These are phyloP conservation scores for Teunomyces aglyptinius DNA, from an alignment of 805 yeast genomes.

Conservation along the genomic window DNA sequence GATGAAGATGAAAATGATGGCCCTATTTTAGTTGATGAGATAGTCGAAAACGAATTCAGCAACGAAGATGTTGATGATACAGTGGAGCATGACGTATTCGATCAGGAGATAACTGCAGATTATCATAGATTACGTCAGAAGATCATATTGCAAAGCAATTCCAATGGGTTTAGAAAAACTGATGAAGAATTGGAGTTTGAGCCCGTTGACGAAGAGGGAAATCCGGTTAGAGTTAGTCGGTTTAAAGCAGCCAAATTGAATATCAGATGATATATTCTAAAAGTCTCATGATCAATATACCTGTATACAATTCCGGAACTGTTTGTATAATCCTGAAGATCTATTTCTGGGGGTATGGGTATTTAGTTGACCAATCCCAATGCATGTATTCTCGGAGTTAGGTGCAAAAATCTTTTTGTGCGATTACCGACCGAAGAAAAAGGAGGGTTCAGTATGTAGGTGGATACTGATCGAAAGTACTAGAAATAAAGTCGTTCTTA, in stretches of 20 bases:
- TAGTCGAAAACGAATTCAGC: constrained; percentile 38
- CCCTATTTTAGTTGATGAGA: constrained; percentile 40
- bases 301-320: not conserved
- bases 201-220: constrained; percentile 64
- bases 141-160: constrained; percentile 44
- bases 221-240: constrained; percentile 59
- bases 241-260: constrained; percentile 56
- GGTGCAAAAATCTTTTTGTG: constrained; percentile 1
- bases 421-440: not conserved
- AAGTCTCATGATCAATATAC: not conserved
- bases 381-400: not conserved
- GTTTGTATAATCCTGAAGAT: not conserved
- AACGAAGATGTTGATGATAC: constrained; percentile 12
- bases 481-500: not conserved
- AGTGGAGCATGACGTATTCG: constrained; percentile 26
- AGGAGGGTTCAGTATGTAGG: not conserved
- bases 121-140: constrained; percentile 57
- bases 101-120: constrained; percentile 50
- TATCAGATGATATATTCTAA: not conserved
- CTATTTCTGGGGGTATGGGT: not conserved
- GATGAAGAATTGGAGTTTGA: constrained; percentile 58
- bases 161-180: constrained; percentile 41
- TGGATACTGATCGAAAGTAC: not conserved
- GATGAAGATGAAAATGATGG: constrained; percentile 38
- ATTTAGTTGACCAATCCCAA: constrained; percentile 1